Evolutionary conservation across 2,329 filamentous ascomycete genomes (phyloP), one percentile per base, ranked within the genome.

Genomic region (Colletotrichum sp.): DNA sequence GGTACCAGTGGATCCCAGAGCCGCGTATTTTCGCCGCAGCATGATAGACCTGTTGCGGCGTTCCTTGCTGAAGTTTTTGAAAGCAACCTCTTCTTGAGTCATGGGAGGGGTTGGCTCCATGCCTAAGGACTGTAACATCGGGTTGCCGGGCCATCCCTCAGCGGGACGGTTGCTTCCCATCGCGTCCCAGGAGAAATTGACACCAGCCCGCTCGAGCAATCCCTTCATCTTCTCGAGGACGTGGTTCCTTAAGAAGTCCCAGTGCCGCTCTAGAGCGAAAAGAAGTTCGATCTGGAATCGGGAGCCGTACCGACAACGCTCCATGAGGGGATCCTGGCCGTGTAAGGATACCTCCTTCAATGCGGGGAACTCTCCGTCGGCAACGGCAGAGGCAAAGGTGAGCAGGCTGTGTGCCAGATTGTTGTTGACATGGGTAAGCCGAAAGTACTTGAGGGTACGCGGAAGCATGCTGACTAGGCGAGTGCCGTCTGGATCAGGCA

Each of bases 221-320:
- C n/a, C 26, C 12, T 34, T 28, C 18, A 62, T 34, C 15, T 32
- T 34, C 18, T 30, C 28, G 1, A 62, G 18, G 8, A 34, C 59
- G 1, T 32, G 5, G 10, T 16, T 22, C 9, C 8, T n/a, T 3
- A 62, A 13, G 18, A 12, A n/a, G 0, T 28, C 16, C 59, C 59
- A 62, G 59, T 30, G 18, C 8, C 18, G 18, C 10, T 62, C 28
- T 1, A 30, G 10, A 18, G 18, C 59, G 6, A 28, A 32, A 8
- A 62, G 26, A n/a, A 30, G 5, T 22, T 62, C 59, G 2, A 62
- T 34, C 18, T n/a, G 59, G 18, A 30, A n/a, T 1, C 18, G 28
- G 8, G 2, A 0, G 1, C 59, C 59, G 28, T 22, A 13, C 5
- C 59, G 59, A 0, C 0, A 32, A 1, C 28, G 59, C 7, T 62